Conservation (phyloP, 257 asterid genomes). For the Nicotiana tomentosiformis region DNA sequence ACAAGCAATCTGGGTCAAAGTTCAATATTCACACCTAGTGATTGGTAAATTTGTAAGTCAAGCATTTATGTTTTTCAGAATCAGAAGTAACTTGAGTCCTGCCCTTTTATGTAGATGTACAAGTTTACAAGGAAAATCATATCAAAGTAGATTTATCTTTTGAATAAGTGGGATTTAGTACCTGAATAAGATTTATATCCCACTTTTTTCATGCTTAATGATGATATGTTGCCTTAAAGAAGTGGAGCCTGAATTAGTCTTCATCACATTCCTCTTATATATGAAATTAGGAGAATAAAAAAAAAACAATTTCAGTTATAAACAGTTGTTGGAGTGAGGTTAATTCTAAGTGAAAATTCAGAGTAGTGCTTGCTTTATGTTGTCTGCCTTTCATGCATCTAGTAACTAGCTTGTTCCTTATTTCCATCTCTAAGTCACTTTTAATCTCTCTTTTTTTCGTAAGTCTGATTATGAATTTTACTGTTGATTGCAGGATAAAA, state of each 20-base stretch:
- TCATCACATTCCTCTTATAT: not conserved
- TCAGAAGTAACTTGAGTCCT: not conserved
- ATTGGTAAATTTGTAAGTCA: not conserved
- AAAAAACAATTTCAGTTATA: not conserved
- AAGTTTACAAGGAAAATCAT: not conserved
- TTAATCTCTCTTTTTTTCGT: not conserved
- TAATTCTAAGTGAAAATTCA: not conserved
- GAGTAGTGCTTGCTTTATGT: not conserved
- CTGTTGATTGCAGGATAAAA: slow-evolving; percentile 48
- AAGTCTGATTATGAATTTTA: not conserved
- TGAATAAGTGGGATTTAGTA: not conserved
- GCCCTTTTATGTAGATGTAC: not conserved
- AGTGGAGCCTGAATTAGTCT: not conserved
- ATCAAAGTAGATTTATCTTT: not conserved
- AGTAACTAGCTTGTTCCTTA: not conserved
- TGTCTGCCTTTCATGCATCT: not conserved
- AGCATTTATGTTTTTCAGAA: not conserved
- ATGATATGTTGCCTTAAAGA: not conserved
- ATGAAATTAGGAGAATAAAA: not conserved
- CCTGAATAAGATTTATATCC: not conserved
- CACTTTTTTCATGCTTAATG: not conserved
- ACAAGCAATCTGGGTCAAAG: too few species aligned
- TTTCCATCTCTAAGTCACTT: not conserved
- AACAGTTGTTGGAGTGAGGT: not conserved
- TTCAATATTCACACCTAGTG: not conserved